Evolutionary conservation across 2,329 filamentous ascomycete species (phyloP).

Genomic region (Aspergillus ustus): DNA sequence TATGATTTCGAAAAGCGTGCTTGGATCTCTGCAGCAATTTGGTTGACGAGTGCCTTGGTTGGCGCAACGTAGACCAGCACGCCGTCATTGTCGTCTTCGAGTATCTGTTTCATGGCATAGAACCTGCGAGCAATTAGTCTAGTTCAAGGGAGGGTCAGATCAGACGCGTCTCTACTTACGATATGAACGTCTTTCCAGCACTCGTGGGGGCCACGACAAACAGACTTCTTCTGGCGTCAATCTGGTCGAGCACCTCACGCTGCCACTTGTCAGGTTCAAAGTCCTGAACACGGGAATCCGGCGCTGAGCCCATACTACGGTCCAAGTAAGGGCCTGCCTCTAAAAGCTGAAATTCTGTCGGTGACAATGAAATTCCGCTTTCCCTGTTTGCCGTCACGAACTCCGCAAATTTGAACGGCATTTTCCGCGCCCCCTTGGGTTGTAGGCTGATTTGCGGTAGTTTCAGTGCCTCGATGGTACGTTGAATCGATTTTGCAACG

Average conservation of each 20-base stretch:
- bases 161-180: constrained; percentile 26
- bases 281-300: constrained; percentile 66
- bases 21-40: constrained; percentile 79
- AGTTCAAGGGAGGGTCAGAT: background rate
- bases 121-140: constrained; percentile 50
- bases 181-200: constrained; percentile 82
- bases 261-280: constrained; percentile 82
- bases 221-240: constrained; percentile 71
- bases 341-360: constrained; percentile 68
- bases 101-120: constrained; percentile 78
- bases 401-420: constrained; percentile 30
- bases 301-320: constrained; percentile 69
- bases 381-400: constrained; percentile 16
- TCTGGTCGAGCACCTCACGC: constrained; percentile 71
- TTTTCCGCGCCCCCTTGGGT: constrained; percentile 13
- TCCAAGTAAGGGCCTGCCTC: constrained; percentile 76
- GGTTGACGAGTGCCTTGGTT: constrained; percentile 81
- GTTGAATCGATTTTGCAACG: constrained; percentile 41
- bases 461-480: constrained; percentile 36
- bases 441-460: constrained; percentile 33
- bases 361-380: constrained; percentile 45
- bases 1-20: constrained; percentile 73
- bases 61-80: constrained; percentile 80
- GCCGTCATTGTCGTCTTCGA: constrained; percentile 69
- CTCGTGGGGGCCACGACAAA: constrained; percentile 79